phyloP scores from a whole-genome alignment of 2,329 filamentous ascomycete genomes.

The Orbilia javanica region DNA sequence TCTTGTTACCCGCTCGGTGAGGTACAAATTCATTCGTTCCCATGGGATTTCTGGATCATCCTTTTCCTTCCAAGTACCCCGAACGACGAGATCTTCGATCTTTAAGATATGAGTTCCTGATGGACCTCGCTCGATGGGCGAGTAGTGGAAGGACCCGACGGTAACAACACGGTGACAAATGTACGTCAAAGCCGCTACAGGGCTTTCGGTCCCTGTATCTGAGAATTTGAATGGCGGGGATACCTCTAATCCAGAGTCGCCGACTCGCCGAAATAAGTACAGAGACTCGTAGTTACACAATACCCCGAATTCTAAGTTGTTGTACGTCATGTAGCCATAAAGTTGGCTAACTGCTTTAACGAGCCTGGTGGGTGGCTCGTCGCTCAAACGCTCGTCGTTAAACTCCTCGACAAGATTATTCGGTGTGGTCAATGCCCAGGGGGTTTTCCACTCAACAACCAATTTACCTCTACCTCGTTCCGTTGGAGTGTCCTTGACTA shows the following conservation, averaged over 20 bases:
- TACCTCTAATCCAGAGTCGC: conserved; percentile 1
- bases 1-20: neutral
- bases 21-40: conserved; percentile 9
- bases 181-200: conserved; percentile 10
- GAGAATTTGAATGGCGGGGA: conserved; percentile 18
- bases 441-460: neutral
- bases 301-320: conserved; percentile 19
- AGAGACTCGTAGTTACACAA: conserved; percentile 16
- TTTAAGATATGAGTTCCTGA: neutral
- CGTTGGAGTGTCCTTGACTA: neutral
- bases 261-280: conserved; percentile 18
- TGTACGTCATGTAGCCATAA: conserved; percentile 35
- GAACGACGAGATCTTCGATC: conserved; percentile 1
- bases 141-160: neutral
- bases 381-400: neutral
- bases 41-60: neutral
- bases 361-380: neutral
- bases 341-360: conserved; percentile 14
- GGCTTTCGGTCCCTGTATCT: conserved; percentile 15
- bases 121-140: neutral
- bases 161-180: conserved; percentile 5
- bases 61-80: conserved; percentile 3
- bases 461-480: neutral
- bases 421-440: neutral
- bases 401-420: neutral